Conservation (phyloP, 495 filamentous ascomycete species). For the Neurospora sp. region DNA sequence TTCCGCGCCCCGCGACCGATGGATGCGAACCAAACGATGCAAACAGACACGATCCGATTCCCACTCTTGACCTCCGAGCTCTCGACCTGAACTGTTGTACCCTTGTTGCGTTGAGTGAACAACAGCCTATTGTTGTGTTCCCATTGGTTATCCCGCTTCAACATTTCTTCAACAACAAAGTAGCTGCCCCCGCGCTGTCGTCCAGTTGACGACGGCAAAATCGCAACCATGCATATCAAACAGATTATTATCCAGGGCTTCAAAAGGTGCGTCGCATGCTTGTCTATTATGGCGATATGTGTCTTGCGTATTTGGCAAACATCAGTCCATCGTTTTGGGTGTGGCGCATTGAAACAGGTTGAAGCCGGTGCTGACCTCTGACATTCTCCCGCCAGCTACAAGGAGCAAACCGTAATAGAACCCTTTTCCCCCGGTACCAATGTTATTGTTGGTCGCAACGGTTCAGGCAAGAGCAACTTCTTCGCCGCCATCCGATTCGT, state of each 20-base stretch:
- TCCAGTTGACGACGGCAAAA: constrained; percentile 20
- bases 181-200: constrained; percentile 12
- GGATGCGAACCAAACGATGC: neutral
- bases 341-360: neutral
- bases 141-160: neutral
- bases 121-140: neutral
- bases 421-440: constrained; percentile 97
- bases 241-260: constrained; percentile 99
- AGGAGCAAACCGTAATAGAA: constrained; percentile 97
- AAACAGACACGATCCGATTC: neutral
- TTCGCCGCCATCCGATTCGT: constrained; percentile 99
- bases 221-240: constrained; percentile 85
- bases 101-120: neutral
- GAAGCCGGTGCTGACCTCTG: constrained; percentile 11
- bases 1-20: neutral
- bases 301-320: neutral
- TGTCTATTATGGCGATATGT: neutral
- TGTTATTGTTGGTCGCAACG: constrained; percentile 98
- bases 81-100: neutral
- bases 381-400: constrained; percentile 57
- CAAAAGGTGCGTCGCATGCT: constrained; percentile 64
- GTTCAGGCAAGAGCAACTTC: constrained; percentile 99
- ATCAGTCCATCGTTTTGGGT: neutral
- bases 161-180: neutral
- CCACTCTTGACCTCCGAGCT: neutral